These are phyloP conservation scores for Angomonas ambiguus DNA, from an alignment of 208 protist species.

Conservation along the genomic window DNA sequence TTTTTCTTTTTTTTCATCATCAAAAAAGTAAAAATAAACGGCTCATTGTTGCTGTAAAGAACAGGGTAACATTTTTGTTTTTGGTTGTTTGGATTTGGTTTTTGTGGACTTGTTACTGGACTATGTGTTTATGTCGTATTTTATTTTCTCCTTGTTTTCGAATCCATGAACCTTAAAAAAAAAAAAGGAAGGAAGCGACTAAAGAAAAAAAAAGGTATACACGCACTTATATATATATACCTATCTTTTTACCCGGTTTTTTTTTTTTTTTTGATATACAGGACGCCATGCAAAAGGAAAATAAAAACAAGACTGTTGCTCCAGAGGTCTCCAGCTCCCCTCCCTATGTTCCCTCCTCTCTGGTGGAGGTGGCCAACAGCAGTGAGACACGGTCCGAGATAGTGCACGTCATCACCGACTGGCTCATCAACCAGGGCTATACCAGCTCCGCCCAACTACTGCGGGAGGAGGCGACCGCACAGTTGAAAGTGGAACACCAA, in stretches of 20 bases:
- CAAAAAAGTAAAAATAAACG: no score
- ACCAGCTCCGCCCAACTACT: slow-evolving; percentile 79
- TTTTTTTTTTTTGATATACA: no score
- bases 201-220: no score
- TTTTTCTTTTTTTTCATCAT: slow-evolving; percentile 13
- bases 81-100: background rate
- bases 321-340: background rate
- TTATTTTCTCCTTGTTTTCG: no score
- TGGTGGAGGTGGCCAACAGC: slow-evolving; percentile 25
- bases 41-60: no score
- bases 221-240: no score
- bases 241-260: no score
- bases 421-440: slow-evolving; percentile 67
- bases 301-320: no score
- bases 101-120: slow-evolving; percentile 1
- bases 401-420: slow-evolving; percentile 61
- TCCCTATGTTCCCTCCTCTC: background rate
- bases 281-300: no score
- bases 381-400: slow-evolving; percentile 64
- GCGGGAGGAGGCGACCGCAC: slow-evolving; percentile 68
- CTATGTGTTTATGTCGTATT: no score
- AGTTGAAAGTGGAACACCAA: slow-evolving; percentile 64
- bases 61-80: slow-evolving; percentile 9
- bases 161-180: no score
- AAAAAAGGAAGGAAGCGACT: no score